Evolutionary conservation across 2,329 filamentous ascomycete species (phyloP).

Genomic region (Cytospora leucostoma): DNA sequence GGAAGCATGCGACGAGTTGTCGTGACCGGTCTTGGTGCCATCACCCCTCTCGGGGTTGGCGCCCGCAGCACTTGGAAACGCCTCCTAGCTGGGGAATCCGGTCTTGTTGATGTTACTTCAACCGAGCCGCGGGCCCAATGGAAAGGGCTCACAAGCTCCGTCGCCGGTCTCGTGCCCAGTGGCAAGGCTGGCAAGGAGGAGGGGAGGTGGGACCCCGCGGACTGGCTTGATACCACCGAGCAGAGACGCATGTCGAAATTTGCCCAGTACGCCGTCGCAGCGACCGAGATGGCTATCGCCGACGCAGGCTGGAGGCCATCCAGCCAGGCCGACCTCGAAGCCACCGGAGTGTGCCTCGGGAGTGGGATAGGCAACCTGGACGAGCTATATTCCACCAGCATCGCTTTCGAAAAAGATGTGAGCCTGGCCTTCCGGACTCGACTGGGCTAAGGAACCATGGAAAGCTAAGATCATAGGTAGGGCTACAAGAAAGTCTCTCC

Average conservation of each 20-base stretch:
- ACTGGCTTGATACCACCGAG: conserved; percentile 57
- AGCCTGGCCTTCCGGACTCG: conserved; percentile 36
- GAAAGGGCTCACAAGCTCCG: conserved; percentile 74
- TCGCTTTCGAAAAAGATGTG: conserved; percentile 74
- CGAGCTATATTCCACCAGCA: conserved; percentile 81
- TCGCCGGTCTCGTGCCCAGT: conserved; percentile 78
- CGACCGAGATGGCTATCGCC: conserved; percentile 79
- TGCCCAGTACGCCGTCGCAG: conserved; percentile 86
- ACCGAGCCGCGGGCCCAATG: conserved; percentile 61
- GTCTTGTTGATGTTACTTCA: conserved; percentile 71
- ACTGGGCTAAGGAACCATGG: background rate
- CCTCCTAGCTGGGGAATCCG: conserved; percentile 76
- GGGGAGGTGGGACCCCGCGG: conserved; percentile 51
- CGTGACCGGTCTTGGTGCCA: conserved; percentile 78
- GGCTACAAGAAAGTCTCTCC: conserved; percentile 93
- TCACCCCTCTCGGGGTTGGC: conserved; percentile 82
- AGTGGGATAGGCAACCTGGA: conserved; percentile 95
- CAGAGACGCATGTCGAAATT: conserved; percentile 86
- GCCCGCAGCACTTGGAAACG: conserved; percentile 77
- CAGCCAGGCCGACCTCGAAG: conserved; percentile 64
- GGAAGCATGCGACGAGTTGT: conserved; percentile 71
- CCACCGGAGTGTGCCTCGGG: conserved; percentile 87
- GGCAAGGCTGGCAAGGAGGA: conserved; percentile 40
- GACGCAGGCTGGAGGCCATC: conserved; percentile 77
- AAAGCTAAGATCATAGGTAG: conserved; percentile 45